Evolutionary conservation across 768 basidiomycete species (phyloP), one percentile per base, ranked within the genome.

Genomic region (Leccinum variicolor): DNA sequence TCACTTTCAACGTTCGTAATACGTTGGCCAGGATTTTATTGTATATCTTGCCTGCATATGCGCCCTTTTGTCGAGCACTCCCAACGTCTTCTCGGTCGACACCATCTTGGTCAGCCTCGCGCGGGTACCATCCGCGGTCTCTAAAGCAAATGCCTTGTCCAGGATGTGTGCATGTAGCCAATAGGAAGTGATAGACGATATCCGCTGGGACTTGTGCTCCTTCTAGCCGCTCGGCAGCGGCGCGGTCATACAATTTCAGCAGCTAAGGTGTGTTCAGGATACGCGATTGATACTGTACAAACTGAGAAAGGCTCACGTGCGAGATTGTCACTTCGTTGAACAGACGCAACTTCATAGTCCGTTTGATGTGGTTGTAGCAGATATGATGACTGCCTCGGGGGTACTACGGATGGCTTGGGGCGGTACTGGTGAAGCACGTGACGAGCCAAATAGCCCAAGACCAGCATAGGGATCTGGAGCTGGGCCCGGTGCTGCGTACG

Each of bases 121-220:
- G 84, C 4, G 84, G 85, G 64, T 97, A 98, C 94, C 94, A 98
- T 2, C 94, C 94, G 7, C 83, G 80, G 65, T 95, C 92, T 52
- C 77, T 84, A 74, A 96, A 96, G 66, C 94, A 98, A 14, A 97
- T 78, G 0, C 94, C 94, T 14, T 78, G 74, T 0, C 94, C 93
- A 0, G 92, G 90, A 25, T 83, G 84, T 0, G 90, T 89, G 64
- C 89, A 90, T 29, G 92, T 84, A 2, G 87, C 89, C 28, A 95
- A 81, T 11, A 97, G 75, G 71, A 97, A 98, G 64, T 94, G 92
- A 59, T 93, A 90, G 0, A 82, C 86, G 4, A 96, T 78, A 61
- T 95, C 87, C 1, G 89, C 92, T 11, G 86, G 87, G 19, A 86
- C 71, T 47, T 84, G 75, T 15, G 85, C 84, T 3, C 75, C 68